Conservation (phyloP, 2,329 filamentous ascomycete genomes). For the Camillea tinctor region DNA sequence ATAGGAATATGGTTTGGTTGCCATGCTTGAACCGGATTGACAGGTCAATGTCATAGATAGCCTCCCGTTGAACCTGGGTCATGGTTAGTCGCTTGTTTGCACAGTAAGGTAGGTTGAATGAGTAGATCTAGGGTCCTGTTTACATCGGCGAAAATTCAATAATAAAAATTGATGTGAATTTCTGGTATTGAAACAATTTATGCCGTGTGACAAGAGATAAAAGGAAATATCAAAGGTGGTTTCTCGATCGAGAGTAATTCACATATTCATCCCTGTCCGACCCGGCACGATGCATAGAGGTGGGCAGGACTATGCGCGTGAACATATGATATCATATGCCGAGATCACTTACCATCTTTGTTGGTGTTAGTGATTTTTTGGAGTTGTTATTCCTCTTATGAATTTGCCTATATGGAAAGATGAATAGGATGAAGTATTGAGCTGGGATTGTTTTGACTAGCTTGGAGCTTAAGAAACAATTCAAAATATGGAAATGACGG, state of each 20-base stretch:
- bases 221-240: not conserved
- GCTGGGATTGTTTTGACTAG: too few species aligned
- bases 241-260: too few species aligned
- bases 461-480: too few species aligned
- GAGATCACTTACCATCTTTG: constrained; percentile 16
- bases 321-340: not conserved
- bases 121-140: too few species aligned
- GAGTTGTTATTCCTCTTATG: too few species aligned
- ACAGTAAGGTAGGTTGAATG: not conserved
- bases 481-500: not conserved
- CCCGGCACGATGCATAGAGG: not conserved
- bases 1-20: constrained; percentile 68
- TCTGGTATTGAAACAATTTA: not conserved
- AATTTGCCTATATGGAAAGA: not conserved
- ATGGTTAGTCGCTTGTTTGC: constrained; percentile 11
- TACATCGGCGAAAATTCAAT: too few species aligned
- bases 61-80: constrained; percentile 17
- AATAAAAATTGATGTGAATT: too few species aligned
- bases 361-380: not conserved
- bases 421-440: too few species aligned
- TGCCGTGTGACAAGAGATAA: not conserved
- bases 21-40: constrained; percentile 73
- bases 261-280: not conserved
- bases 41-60: constrained; percentile 27
- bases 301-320: not conserved